These are phyloP conservation scores for Pythium aristosporum DNA, from an alignment of 352 stramenopile genomes.

Conservation along the genomic window DNA sequence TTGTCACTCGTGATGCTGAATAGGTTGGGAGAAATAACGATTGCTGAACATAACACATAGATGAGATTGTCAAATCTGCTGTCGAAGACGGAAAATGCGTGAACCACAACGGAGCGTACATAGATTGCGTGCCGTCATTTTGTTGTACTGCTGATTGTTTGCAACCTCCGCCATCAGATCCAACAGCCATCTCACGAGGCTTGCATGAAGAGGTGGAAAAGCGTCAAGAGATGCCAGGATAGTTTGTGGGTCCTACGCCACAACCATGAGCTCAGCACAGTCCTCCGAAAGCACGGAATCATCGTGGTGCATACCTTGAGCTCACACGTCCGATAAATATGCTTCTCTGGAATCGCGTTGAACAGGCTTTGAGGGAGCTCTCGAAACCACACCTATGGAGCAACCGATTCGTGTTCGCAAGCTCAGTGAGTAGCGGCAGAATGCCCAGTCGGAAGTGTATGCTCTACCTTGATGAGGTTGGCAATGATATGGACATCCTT, in stretches of 20 bases:
- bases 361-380: slow-evolving; percentile 75
- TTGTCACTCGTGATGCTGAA: slow-evolving; percentile 68
- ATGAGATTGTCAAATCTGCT: not conserved
- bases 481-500: slow-evolving; percentile 75
- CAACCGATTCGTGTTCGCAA: not conserved
- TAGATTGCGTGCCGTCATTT: slow-evolving; percentile 82
- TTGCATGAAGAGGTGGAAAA: slow-evolving; percentile 40
- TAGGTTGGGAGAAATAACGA: slow-evolving; percentile 81
- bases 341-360: slow-evolving; percentile 59
- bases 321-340: slow-evolving; percentile 51
- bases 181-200: slow-evolving; percentile 67
- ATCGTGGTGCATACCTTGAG: slow-evolving; percentile 32
- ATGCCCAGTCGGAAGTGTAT: not conserved
- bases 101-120: slow-evolving; percentile 28
- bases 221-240: slow-evolving; percentile 36
- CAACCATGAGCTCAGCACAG: not conserved
- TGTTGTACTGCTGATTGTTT: slow-evolving; percentile 57
- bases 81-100: not conserved
- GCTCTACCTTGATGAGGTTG: slow-evolving; percentile 76
- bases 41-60: slow-evolving; percentile 63
- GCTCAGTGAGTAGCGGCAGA: not conserved
- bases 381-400: slow-evolving; percentile 66
- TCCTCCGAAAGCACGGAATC: not conserved
- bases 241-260: slow-evolving; percentile 31
- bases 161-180: slow-evolving; percentile 71